A percentile compares a stretch with the other conserved stretches of the same genome.
Evolutionary conservation across 192 early-diverging fungal genomes (phyloP).

Genomic region (Gonapodya prolifera): DNA sequence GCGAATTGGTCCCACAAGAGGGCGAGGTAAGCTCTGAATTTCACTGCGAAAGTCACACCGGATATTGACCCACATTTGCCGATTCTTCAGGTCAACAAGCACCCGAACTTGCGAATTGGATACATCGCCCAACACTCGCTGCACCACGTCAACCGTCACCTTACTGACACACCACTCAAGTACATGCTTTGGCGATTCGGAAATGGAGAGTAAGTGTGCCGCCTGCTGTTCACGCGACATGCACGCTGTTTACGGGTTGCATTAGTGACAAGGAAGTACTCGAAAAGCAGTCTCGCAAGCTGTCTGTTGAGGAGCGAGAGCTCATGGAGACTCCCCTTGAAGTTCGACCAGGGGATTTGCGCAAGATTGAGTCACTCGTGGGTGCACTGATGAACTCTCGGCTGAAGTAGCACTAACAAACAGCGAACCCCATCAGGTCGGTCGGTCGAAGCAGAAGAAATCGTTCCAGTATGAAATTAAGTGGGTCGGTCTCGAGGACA

Average conservation of each 20-base stretch:
- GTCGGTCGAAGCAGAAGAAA: slow-evolving; percentile 62
- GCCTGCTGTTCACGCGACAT: too few relatives aligned
- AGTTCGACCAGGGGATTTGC: not conserved
- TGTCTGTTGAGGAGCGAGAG: slow-evolving; percentile 46
- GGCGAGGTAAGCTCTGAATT: slow-evolving; percentile 67
- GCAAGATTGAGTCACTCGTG: not conserved
- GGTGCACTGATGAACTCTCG: too few relatives aligned
- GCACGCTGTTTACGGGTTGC: too few relatives aligned
- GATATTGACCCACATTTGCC: too few relatives aligned
- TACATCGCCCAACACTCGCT: slow-evolving; percentile 80
- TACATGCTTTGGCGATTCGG: too few relatives aligned
- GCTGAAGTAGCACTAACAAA: too few relatives aligned
- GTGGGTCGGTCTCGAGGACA: slow-evolving; percentile 44
- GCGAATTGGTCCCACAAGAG: slow-evolving; percentile 55
- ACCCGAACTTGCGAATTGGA: slow-evolving; percentile 71
- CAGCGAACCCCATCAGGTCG: too few relatives aligned
- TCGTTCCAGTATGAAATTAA: slow-evolving; percentile 75
- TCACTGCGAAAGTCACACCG: too few relatives aligned
- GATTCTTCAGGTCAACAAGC: too few relatives aligned
- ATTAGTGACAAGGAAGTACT: slow-evolving; percentile 62
- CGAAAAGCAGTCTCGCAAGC: slow-evolving; percentile 56
- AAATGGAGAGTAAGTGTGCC: too few relatives aligned
- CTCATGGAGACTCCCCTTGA: not conserved
- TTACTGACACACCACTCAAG: too few relatives aligned
- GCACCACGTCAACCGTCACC: slow-evolving; percentile 73